These are phyloP conservation scores for Thermothielavioides terrestris DNA, from an alignment of 495 filamentous ascomycete genomes.

Conservation along the genomic window DNA sequence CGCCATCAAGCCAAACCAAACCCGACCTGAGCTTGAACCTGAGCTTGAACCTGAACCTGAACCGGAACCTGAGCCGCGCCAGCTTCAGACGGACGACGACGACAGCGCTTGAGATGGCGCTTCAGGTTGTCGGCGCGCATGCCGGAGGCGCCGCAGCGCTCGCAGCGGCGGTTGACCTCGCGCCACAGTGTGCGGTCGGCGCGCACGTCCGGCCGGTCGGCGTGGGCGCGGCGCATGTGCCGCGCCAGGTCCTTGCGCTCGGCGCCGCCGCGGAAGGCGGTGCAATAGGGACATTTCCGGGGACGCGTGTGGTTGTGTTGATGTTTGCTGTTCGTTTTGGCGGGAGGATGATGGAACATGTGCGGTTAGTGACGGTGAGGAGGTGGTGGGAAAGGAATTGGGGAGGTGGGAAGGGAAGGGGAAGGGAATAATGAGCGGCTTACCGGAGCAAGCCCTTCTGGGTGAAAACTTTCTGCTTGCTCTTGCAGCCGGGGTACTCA, in stretches of 20 bases:
- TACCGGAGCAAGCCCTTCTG: background rate
- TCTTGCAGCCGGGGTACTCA: background rate
- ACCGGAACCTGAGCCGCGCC: too few species aligned
- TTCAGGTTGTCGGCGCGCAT: slow-evolving; percentile 1
- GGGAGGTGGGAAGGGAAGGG: background rate
- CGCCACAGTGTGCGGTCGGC: background rate
- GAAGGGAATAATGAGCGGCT: background rate
- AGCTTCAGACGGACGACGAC: too few species aligned
- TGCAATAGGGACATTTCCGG: background rate
- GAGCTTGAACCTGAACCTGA: too few species aligned
- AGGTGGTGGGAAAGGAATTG: background rate
- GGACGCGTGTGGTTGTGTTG: slow-evolving; percentile 4
- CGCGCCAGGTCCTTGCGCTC: slow-evolving; percentile 2
- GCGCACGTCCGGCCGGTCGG: background rate
- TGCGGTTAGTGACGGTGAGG: background rate
- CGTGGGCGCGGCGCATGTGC: background rate
- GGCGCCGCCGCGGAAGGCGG: background rate
- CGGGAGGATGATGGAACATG: background rate
- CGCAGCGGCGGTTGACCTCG: background rate
- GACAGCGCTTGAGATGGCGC: background rate
- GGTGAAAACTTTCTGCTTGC: background rate
- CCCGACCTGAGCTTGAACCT: too few species aligned
- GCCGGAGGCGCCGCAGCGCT: background rate
- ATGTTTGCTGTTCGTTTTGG: slow-evolving; percentile 5
- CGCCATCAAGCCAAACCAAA: too few species aligned